These are phyloP conservation scores for Moricandia arvensis DNA, from an alignment of 345 rosid species.

Conservation along the genomic window DNA sequence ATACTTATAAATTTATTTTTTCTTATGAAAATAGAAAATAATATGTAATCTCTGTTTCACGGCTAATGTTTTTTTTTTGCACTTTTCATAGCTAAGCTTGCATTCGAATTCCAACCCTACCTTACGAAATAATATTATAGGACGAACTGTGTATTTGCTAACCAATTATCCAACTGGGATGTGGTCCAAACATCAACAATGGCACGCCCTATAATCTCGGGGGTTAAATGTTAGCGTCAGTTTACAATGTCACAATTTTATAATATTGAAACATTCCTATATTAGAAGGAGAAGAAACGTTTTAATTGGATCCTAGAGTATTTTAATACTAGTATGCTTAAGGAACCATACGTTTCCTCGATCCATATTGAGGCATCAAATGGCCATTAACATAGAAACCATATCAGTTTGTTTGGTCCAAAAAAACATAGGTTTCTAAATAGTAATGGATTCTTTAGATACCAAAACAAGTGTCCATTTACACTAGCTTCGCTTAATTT, in stretches of 20 bases:
- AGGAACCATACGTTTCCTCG: neutral
- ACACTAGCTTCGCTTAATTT: slow-evolving; percentile 25
- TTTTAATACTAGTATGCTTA: neutral
- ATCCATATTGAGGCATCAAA: slow-evolving; percentile 6
- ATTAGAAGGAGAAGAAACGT: neutral
- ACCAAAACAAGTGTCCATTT: slow-evolving; percentile 23
- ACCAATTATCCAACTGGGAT: slow-evolving; percentile 7
- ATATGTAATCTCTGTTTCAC: neutral
- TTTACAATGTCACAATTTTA: neutral
- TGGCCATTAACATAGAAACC: slow-evolving; percentile 3
- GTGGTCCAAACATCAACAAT: slow-evolving; percentile 18
- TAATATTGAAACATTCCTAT: neutral
- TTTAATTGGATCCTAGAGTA: neutral
- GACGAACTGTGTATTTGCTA: neutral
- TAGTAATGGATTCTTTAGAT: slow-evolving; percentile 7
- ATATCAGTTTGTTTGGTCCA: slow-evolving; percentile 28
- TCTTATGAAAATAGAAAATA: neutral
- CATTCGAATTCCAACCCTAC: neutral
- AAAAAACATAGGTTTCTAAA: slow-evolving; percentile 17
- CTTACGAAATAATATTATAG: neutral
- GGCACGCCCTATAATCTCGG: slow-evolving; percentile 17
- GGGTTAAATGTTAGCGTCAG: slow-evolving; percentile 5
- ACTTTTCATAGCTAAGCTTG: no score
- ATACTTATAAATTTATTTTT: no score
- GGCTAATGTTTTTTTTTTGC: neutral